These are phyloP conservation scores for Lenwebbia sp. DNA, from an alignment of 345 rosid species.

Conservation along the genomic window DNA sequence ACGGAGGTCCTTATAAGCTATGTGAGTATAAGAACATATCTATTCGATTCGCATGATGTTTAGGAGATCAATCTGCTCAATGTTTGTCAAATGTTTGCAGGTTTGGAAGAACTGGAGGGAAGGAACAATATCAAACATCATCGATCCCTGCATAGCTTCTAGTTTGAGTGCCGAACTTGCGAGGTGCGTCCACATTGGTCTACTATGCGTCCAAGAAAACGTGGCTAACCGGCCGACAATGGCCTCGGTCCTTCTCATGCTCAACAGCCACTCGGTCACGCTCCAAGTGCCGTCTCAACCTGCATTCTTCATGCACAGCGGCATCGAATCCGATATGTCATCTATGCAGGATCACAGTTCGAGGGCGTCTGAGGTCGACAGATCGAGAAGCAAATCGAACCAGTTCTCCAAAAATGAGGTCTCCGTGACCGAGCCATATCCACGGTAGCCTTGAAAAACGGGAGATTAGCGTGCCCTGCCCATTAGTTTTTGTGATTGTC, in stretches of 20 bases:
- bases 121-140: constrained; percentile 14
- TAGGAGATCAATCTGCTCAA: neutral
- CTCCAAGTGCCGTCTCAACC: constrained; percentile 36
- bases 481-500: neutral
- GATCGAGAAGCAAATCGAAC: neutral
- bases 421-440: neutral
- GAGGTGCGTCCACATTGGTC: constrained; percentile 49
- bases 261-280: constrained; percentile 25
- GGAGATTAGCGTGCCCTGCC: neutral
- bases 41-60: neutral
- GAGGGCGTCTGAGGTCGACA: neutral
- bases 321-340: neutral
- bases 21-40: constrained; percentile 8
- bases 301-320: constrained; percentile 16
- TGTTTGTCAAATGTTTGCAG: constrained; percentile 6
- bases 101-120: constrained; percentile 59
- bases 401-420: neutral
- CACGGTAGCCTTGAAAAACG: neutral
- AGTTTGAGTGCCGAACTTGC: constrained; percentile 20
- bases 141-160: constrained; percentile 24
- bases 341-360: neutral
- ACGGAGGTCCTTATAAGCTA: constrained; percentile 20
- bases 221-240: constrained; percentile 33
- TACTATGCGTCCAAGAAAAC: constrained; percentile 49
- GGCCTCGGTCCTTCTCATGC: constrained; percentile 38